Percentiles rank a stretch among this genome's conserved stretches.
phyloP scores from a whole-genome alignment of 306 rosid species.

The Oxytropis ochrocephala region DNA sequence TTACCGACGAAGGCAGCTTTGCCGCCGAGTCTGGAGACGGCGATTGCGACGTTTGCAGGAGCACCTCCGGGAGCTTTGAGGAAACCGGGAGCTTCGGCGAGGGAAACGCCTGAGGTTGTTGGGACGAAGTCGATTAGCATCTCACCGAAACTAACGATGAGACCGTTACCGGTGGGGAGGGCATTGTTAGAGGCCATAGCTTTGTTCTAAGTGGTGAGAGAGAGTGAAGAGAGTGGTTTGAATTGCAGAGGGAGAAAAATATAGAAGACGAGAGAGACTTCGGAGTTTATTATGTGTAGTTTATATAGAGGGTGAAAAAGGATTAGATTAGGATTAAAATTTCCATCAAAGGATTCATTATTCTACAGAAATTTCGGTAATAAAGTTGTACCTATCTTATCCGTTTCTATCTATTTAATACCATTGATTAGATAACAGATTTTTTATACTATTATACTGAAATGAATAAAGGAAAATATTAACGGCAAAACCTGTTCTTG shows the following conservation, averaged over 20 bases:
- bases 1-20: slow-evolving; percentile 78
- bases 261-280: neutral
- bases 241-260: neutral
- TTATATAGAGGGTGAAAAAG: slow-evolving; percentile 4
- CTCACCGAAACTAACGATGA: slow-evolving; percentile 90
- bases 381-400: neutral
- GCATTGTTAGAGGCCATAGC: slow-evolving; percentile 30
- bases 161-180: slow-evolving; percentile 50
- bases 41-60: slow-evolving; percentile 96
- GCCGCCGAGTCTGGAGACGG: slow-evolving; percentile 79
- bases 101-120: slow-evolving; percentile 73
- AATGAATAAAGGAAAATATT: too few relatives aligned
- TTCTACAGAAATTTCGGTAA: neutral
- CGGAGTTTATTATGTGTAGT: neutral
- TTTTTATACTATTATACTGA: too few relatives aligned
- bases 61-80: slow-evolving; percentile 97
- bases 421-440: too few relatives aligned
- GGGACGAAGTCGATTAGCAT: slow-evolving; percentile 97
- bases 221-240: neutral
- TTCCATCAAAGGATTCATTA: too few relatives aligned
- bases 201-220: neutral
- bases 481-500: too few relatives aligned
- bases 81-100: slow-evolving; percentile 89
- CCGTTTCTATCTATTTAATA: too few relatives aligned
- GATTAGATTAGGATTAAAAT: neutral